phyloP scores from a whole-genome alignment of 306 rosid genomes.

The Lablab purpureus region DNA sequence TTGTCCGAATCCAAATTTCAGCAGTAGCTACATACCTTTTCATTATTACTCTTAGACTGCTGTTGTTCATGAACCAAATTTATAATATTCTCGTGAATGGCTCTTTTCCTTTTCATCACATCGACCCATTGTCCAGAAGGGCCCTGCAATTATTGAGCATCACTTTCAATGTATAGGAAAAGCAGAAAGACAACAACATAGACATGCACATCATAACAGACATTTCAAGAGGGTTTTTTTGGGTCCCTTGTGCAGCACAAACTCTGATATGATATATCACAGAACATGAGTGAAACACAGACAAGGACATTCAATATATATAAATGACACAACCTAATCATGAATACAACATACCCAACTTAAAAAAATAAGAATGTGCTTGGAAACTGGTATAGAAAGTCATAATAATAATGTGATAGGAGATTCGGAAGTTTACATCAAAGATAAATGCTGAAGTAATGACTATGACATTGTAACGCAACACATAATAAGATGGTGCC shows the following conservation, averaged over 20 bases:
- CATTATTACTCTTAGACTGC: slow-evolving; percentile 50
- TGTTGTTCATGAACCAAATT: slow-evolving; percentile 71
- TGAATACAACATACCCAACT: slow-evolving; percentile 29
- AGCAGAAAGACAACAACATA: slow-evolving; percentile 21
- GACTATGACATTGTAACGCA: not conserved
- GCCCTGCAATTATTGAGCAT: slow-evolving; percentile 63
- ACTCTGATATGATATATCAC: slow-evolving; percentile 30
- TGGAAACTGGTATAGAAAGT: not conserved
- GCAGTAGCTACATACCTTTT: slow-evolving; percentile 56
- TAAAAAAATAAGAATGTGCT: slow-evolving; percentile 2
- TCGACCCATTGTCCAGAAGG: slow-evolving; percentile 82
- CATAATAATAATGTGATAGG: not conserved
- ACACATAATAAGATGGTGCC: slow-evolving; percentile 14
- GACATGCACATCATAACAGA: slow-evolving; percentile 28
- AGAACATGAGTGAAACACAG: slow-evolving; percentile 16
- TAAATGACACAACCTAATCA: not conserved
- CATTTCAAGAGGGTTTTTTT: not conserved
- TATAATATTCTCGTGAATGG: slow-evolving; percentile 78
- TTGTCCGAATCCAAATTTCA: slow-evolving; percentile 32
- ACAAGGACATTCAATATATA: not conserved
- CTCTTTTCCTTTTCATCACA: slow-evolving; percentile 97
- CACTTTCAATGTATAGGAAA: slow-evolving; percentile 34
- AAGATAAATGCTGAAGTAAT: slow-evolving; percentile 18
- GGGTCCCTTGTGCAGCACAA: not conserved
- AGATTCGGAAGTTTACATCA: not conserved